These are phyloP conservation scores for Purshia tridentata DNA, from an alignment of 306 rosid genomes.

Conservation along the genomic window DNA sequence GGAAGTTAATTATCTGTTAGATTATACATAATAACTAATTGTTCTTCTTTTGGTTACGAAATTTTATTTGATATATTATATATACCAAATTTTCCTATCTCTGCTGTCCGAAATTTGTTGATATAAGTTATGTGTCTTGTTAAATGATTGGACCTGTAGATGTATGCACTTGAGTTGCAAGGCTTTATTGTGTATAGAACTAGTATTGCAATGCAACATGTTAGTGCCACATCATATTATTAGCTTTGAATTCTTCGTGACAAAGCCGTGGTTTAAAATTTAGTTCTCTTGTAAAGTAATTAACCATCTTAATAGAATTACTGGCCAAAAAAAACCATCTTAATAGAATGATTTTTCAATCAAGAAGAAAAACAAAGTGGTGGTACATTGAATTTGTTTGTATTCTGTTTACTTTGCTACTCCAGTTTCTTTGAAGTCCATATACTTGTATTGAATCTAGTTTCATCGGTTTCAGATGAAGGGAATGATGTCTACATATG, in stretches of 20 bases:
- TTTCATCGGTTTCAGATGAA: too few species aligned
- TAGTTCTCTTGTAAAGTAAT: not conserved
- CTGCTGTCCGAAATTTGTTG: not conserved
- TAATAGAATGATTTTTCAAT: too few species aligned
- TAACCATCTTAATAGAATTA: too few species aligned
- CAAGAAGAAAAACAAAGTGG: not conserved
- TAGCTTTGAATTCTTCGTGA: not conserved
- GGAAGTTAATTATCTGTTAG: slow-evolving; percentile 12
- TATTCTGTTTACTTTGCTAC: too few species aligned
- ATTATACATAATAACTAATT: not conserved
- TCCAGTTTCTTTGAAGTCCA: not conserved
- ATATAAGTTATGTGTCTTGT: not conserved
- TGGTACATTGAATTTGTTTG: not conserved
- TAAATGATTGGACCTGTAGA: not conserved
- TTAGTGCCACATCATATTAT: not conserved
- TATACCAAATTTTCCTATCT: not conserved
- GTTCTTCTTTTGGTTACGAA: not conserved
- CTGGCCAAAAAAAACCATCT: too few species aligned
- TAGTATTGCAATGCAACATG: not conserved
- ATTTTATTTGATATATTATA: not conserved
- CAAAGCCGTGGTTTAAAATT: not conserved
- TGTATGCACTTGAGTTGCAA: not conserved
- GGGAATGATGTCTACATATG: not conserved
- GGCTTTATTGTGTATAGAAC: not conserved
- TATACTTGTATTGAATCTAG: not conserved